A percentile compares a stretch with the other conserved stretches of the same genome.
Conservation (phyloP, 78 protist genomes). For the Guillardia theta region DNA sequence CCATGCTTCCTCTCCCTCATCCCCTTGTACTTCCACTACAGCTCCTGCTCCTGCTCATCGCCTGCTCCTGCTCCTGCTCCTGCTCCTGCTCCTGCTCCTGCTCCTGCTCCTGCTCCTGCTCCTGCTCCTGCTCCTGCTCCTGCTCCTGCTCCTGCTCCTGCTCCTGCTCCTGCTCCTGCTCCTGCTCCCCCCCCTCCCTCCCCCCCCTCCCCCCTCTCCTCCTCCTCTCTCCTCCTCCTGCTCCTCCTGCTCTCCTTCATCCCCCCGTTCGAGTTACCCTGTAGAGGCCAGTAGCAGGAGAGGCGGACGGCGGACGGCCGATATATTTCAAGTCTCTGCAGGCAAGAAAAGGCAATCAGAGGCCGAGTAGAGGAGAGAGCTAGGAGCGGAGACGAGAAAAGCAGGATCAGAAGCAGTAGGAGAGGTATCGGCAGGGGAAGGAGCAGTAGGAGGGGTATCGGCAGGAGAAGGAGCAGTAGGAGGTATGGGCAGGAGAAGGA, state of each 20-base stretch:
- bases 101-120: neutral
- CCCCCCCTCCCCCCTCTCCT: neutral
- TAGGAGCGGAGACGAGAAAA: too few species aligned
- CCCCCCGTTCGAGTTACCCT: neutral
- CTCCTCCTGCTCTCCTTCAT: neutral
- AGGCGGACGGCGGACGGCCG: neutral
- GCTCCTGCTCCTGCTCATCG: neutral
- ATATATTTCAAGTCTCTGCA: neutral
- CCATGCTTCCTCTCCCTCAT: too few species aligned
- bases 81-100: neutral
- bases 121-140: neutral
- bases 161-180: neutral
- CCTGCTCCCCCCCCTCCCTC: neutral
- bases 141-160: neutral
- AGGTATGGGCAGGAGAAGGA: neutral
- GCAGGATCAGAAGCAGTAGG: too few species aligned
- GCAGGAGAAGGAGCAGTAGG: too few species aligned
- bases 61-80: neutral
- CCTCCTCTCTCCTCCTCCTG: neutral
- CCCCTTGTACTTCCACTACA: neutral
- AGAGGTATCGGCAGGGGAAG: too few species aligned
- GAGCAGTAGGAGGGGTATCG: too few species aligned
- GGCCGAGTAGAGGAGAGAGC: too few species aligned
- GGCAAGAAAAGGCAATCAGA: too few species aligned
- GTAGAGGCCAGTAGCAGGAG: neutral